A percentile compares a stretch with the other conserved stretches of the same genome.
Evolutionary conservation across 495 filamentous ascomycete genomes (phyloP).

Genomic region (Penicillium lagena): DNA sequence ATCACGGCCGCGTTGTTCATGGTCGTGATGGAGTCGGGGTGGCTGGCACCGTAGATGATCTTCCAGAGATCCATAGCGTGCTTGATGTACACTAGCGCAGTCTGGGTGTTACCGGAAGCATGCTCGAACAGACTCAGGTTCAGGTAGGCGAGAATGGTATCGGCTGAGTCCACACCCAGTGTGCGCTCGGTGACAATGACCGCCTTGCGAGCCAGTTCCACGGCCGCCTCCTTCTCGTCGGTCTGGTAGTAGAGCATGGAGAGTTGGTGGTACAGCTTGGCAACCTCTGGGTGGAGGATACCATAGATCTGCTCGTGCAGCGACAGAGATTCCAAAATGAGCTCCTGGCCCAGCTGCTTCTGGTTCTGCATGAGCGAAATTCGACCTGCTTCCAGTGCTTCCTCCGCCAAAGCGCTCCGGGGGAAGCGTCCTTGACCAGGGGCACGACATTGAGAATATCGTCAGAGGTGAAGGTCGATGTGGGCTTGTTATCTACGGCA

Average conservation of each 20-base stretch:
- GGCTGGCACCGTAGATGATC: slow-evolving; percentile 85
- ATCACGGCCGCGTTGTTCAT: slow-evolving; percentile 99
- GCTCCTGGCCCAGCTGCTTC: slow-evolving; percentile 92
- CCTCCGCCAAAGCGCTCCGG: slow-evolving; percentile 83
- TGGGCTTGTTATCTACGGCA: slow-evolving; percentile 27
- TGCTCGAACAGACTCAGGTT: slow-evolving; percentile 96
- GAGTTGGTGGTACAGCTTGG: slow-evolving; percentile 86
- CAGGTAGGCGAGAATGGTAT: slow-evolving; percentile 90
- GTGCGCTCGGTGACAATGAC: slow-evolving; percentile 95
- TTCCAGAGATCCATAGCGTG: slow-evolving; percentile 96
- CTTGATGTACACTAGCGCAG: slow-evolving; percentile 76
- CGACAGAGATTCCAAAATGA: slow-evolving; percentile 89
- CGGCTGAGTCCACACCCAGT: slow-evolving; percentile 84
- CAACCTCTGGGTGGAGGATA: slow-evolving; percentile 93
- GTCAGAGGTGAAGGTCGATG: slow-evolving; percentile 63
- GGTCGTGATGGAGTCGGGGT: slow-evolving; percentile 97
- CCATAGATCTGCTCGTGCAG: slow-evolving; percentile 99
- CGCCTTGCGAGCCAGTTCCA: slow-evolving; percentile 93
- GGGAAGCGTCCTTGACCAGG: slow-evolving; percentile 90
- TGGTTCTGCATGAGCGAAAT: slow-evolving; percentile 92
- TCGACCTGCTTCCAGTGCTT: slow-evolving; percentile 89
- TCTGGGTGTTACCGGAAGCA: slow-evolving; percentile 77
- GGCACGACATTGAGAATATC: slow-evolving; percentile 90
- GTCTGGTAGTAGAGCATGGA: slow-evolving; percentile 94
- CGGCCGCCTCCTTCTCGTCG: slow-evolving; percentile 90